These are phyloP conservation scores for Suaeda aralocaspica DNA, from an alignment of 148 eudicot genomes.

Conservation along the genomic window DNA sequence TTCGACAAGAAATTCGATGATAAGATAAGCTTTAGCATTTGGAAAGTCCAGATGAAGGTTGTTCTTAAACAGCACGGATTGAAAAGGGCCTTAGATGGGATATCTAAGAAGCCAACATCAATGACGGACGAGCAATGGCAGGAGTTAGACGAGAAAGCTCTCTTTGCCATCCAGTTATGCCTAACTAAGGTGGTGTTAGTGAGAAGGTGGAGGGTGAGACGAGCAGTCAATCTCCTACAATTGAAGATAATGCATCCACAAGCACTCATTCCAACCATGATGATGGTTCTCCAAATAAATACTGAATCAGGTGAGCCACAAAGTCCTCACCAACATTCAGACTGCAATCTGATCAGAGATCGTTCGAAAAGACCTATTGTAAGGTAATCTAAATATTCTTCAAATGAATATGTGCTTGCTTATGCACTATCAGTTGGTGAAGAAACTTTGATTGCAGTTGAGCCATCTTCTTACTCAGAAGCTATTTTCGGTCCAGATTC, in stretches of 20 bases:
- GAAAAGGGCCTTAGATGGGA: neutral
- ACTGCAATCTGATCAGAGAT: neutral
- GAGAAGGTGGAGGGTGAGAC: slow-evolving; percentile 8
- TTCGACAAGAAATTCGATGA: no score
- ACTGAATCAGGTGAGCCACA: neutral
- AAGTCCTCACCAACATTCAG: no score
- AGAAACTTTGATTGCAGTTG: neutral
- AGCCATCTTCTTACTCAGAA: neutral
- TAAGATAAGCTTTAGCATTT: no score
- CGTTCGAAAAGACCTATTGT: neutral
- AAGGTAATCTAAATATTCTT: no score
- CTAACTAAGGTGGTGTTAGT: no score
- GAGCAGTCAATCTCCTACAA: no score
- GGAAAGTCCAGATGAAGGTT: no score
- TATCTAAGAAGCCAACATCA: neutral
- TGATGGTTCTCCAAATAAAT: neutral
- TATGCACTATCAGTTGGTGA: neutral
- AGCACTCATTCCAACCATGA: neutral
- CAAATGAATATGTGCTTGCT: no score
- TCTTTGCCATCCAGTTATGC: no score
- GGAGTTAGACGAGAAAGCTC: no score
- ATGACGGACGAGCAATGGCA: neutral
- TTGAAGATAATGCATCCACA: no score
- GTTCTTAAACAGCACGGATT: neutral
- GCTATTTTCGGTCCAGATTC: neutral